phyloP scores from a whole-genome alignment of 2,329 filamentous ascomycete species.

The Didymella glomerata region DNA sequence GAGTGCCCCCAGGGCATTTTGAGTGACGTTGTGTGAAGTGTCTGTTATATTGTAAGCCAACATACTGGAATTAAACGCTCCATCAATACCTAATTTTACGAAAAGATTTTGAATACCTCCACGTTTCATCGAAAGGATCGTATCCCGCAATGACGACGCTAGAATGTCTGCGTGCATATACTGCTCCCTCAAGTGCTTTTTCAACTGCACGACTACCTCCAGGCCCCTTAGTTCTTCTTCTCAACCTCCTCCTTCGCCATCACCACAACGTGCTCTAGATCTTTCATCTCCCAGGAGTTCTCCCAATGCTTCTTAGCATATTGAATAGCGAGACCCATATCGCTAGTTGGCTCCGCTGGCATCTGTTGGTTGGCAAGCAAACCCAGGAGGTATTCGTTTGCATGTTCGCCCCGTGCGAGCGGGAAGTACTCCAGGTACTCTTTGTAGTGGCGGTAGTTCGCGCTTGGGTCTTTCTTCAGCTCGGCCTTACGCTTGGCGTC shows the following conservation, averaged over 20 bases:
- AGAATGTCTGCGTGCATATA: not conserved
- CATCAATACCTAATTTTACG: not conserved
- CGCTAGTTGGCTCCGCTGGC: conserved; percentile 12
- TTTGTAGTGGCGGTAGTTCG: conserved; percentile 21
- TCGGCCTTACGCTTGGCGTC: not conserved
- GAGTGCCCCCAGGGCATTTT: not conserved
- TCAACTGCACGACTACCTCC: no score
- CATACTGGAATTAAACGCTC: no score
- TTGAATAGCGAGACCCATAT: conserved; percentile 21
- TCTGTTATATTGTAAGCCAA: no score
- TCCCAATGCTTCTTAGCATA: conserved; percentile 29
- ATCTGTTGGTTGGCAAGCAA: conserved; percentile 25
- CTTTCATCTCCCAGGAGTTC: conserved; percentile 1
- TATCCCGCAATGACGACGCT: not conserved
- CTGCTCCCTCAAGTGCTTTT: not conserved
- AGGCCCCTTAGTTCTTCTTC: not conserved
- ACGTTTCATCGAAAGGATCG: not conserved
- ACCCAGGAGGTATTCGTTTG: conserved; percentile 9
- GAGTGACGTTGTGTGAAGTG: not conserved
- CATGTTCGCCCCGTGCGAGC: not conserved
- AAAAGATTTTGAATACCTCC: not conserved
- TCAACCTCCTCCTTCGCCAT: not conserved
- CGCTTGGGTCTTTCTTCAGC: conserved; percentile 15
- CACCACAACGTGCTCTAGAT: not conserved
- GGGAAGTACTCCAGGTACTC: conserved; percentile 19